Evolutionary conservation across 768 basidiomycete genomes (phyloP).

Genomic region (Auriscalpium vulgare): DNA sequence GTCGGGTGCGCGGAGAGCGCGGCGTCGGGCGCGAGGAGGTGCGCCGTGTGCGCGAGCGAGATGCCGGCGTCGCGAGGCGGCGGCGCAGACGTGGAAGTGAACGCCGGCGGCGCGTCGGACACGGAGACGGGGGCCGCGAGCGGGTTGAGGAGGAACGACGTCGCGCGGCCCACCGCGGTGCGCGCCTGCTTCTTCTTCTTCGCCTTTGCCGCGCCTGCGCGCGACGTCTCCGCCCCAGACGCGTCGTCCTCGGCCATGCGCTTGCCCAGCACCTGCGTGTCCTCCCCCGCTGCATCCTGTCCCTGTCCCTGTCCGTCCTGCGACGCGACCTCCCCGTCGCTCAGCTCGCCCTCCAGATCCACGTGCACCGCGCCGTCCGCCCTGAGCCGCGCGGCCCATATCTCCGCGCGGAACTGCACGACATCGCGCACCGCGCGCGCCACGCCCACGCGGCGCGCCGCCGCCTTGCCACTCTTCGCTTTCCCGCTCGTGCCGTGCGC

Average conservation of each 20-base stretch:
- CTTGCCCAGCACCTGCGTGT: slow-evolving; percentile 1
- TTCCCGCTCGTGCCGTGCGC: slow-evolving; percentile 36
- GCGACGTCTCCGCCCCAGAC: not conserved
- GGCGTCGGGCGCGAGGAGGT: slow-evolving; percentile 43
- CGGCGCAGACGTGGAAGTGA: not conserved
- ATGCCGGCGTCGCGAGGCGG: not conserved
- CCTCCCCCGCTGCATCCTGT: not conserved
- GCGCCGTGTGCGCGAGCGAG: slow-evolving; percentile 27
- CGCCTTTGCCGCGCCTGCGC: not conserved
- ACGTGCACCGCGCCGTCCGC: slow-evolving; percentile 28
- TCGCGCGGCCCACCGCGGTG: slow-evolving; percentile 35
- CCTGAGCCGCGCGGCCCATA: slow-evolving; percentile 39
- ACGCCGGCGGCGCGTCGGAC: slow-evolving; percentile 14
- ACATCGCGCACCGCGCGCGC: slow-evolving; percentile 65
- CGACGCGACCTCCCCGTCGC: slow-evolving; percentile 14
- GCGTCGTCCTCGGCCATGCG: not conserved
- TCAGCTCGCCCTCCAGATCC: slow-evolving; percentile 28
- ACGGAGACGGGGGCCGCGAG: slow-evolving; percentile 19
- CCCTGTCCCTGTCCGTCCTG: slow-evolving; percentile 14
- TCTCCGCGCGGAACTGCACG: slow-evolving; percentile 57
- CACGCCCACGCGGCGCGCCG: slow-evolving; percentile 53
- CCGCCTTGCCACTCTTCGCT: slow-evolving; percentile 20
- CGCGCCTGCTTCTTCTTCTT: slow-evolving; percentile 27
- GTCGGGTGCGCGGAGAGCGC: slow-evolving; percentile 34
- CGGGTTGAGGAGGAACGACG: slow-evolving; percentile 53